Evolutionary conservation across 352 stramenopile species (phyloP).

Genomic region (Phytophthora hibernalis): DNA sequence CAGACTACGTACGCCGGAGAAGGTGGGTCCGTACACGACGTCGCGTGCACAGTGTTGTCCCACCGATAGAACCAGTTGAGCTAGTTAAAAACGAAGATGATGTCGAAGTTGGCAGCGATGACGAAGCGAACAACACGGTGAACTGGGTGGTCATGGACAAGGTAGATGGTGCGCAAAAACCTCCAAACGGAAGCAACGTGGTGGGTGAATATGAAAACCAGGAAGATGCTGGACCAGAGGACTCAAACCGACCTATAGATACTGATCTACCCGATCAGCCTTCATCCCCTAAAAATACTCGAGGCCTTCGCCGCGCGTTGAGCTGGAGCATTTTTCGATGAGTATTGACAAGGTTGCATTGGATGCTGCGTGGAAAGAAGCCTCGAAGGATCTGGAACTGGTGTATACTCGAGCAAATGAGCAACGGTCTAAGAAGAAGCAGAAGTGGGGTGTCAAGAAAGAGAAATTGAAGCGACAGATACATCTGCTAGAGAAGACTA

Average conservation of each 20-base stretch:
- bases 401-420: constrained; percentile 59
- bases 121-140: constrained; percentile 20
- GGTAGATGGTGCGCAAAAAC: constrained; percentile 36
- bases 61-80: constrained; percentile 5
- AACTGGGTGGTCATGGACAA: constrained; percentile 39
- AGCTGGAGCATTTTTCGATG: constrained; percentile 47
- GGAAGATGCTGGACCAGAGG: constrained; percentile 14
- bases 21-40: constrained; percentile 69
- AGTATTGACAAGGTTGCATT: constrained; percentile 61
- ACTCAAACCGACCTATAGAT: background rate
- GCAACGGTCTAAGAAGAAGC: constrained; percentile 49
- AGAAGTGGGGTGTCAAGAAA: constrained; percentile 66
- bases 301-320: constrained; percentile 6
- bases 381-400: constrained; percentile 54
- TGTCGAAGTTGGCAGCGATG: constrained; percentile 37
- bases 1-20: constrained; percentile 73
- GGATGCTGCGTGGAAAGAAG: constrained; percentile 59
- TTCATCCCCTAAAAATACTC: background rate
- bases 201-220: constrained; percentile 8
- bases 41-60: constrained; percentile 31
- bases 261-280: background rate
- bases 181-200: constrained; percentile 7
- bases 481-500: constrained; percentile 70
- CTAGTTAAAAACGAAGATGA: constrained; percentile 4
- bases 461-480: constrained; percentile 78